A percentile compares a stretch with the other conserved stretches of the same genome.
Conservation (phyloP, 495 filamentous ascomycete species). For the Xylaria palmicola region DNA sequence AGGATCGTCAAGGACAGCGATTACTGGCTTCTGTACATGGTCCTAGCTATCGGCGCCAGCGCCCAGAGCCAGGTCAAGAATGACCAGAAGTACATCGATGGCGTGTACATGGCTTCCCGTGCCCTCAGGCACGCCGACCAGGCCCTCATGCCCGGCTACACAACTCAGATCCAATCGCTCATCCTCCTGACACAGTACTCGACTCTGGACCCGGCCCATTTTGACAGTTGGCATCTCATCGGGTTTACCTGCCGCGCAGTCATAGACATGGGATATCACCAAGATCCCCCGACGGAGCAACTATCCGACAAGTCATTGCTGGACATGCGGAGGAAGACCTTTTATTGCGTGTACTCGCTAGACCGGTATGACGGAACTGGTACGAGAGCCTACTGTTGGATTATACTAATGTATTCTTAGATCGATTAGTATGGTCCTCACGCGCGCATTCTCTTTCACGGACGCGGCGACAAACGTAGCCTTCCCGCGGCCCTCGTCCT, state of each 20-base stretch:
- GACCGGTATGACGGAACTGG: conserved; percentile 61
- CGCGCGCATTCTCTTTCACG: conserved; percentile 83
- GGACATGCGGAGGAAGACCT: conserved; percentile 75
- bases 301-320: conserved; percentile 60
- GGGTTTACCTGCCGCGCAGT: conserved; percentile 82
- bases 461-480: conserved; percentile 80
- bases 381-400: background rate
- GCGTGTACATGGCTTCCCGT: conserved; percentile 62
- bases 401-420: conserved; percentile 40
- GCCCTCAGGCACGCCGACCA: conserved; percentile 75
- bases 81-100: conserved; percentile 63
- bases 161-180: conserved; percentile 79
- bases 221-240: conserved; percentile 87
- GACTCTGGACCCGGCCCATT: conserved; percentile 81
- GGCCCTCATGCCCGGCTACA: conserved; percentile 79
- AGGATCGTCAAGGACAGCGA: conserved; percentile 68
- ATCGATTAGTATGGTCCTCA: conserved; percentile 75
- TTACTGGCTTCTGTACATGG: conserved; percentile 83
- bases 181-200: conserved; percentile 84
- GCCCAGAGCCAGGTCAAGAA: conserved; percentile 66
- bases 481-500: conserved; percentile 42
- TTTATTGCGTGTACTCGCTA: conserved; percentile 81
- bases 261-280: conserved; percentile 85
- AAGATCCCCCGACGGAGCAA: conserved; percentile 72
- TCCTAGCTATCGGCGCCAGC: conserved; percentile 75